phyloP scores from a whole-genome alignment of 1,284 basidiomycete genomes.

The Leccinum griseonigrum region DNA sequence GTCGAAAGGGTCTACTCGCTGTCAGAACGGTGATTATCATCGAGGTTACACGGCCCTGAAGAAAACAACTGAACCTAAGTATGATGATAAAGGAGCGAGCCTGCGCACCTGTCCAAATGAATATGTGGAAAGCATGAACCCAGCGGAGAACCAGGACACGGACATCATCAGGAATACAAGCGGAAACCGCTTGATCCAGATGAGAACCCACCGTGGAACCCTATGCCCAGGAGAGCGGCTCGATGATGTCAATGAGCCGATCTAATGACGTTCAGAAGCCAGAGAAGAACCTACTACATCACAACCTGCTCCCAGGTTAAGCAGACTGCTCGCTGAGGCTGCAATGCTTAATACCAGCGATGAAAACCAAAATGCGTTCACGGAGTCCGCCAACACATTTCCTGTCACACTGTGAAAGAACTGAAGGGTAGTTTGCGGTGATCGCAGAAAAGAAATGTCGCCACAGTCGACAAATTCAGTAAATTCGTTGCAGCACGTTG shows the following conservation, averaged over 20 bases:
- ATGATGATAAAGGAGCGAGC: constrained; percentile 22
- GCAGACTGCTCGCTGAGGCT: constrained; percentile 53
- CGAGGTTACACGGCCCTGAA: constrained; percentile 57
- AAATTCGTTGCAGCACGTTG: constrained; percentile 51
- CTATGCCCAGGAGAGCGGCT: constrained; percentile 57
- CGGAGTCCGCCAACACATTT: constrained; percentile 36
- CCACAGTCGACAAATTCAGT: constrained; percentile 54
- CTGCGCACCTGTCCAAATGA: constrained; percentile 45
- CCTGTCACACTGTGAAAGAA: constrained; percentile 40
- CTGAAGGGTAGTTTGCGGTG: constrained; percentile 52
- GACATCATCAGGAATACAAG: constrained; percentile 57
- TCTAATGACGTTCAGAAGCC: constrained; percentile 10
- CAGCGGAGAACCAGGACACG: constrained; percentile 55
- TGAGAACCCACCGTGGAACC: constrained; percentile 51
- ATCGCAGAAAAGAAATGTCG: constrained; percentile 62
- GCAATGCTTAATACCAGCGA: constrained; percentile 62
- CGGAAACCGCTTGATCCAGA: constrained; percentile 59
- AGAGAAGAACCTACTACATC: constrained; percentile 22
- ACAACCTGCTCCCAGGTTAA: too few relatives aligned
- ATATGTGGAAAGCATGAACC: constrained; percentile 53
- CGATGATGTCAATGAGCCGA: constrained; percentile 27
- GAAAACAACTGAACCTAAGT: constrained; percentile 13
- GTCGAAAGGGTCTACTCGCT: constrained; percentile 33
- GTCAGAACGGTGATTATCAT: constrained; percentile 73
- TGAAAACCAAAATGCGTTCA: constrained; percentile 62